Conservation (phyloP, 164 flowering plant species). For the Chimonanthus praecox region DNA sequence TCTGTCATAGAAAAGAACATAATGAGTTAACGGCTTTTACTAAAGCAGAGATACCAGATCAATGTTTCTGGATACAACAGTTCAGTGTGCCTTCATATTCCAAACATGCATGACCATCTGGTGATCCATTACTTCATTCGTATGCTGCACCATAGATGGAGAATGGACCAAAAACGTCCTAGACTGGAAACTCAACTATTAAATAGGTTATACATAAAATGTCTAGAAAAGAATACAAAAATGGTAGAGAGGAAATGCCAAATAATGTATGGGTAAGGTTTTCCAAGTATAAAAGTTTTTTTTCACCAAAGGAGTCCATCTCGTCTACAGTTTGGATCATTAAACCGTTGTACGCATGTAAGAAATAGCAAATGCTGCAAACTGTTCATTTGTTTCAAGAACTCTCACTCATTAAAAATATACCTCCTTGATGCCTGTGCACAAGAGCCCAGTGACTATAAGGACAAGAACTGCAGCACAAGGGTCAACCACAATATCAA, state of each 20-base stretch:
- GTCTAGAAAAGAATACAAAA: background rate
- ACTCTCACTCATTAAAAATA: background rate
- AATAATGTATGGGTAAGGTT: background rate
- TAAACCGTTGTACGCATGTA: background rate
- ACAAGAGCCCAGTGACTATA: constrained; percentile 68
- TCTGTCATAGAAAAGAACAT: constrained; percentile 34
- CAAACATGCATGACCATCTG: background rate
- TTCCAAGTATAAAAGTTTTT: background rate
- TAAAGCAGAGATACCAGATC: background rate
- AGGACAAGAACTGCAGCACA: constrained; percentile 84
- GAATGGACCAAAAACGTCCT: background rate
- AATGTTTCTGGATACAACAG: background rate
- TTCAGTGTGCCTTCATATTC: background rate
- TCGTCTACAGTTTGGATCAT: background rate
- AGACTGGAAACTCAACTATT: background rate
- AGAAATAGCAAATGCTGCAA: background rate
- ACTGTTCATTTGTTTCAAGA: background rate
- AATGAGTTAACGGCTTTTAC: background rate
- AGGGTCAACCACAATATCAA: constrained; percentile 80
- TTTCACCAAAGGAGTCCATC: background rate
- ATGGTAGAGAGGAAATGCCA: background rate
- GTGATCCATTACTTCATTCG: background rate
- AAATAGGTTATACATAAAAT: background rate
- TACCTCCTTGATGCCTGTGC: constrained; percentile 95
- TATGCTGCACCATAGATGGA: background rate